Conservation (phyloP, 768 basidiomycete genomes). For the Lactarius hengduanensis region DNA sequence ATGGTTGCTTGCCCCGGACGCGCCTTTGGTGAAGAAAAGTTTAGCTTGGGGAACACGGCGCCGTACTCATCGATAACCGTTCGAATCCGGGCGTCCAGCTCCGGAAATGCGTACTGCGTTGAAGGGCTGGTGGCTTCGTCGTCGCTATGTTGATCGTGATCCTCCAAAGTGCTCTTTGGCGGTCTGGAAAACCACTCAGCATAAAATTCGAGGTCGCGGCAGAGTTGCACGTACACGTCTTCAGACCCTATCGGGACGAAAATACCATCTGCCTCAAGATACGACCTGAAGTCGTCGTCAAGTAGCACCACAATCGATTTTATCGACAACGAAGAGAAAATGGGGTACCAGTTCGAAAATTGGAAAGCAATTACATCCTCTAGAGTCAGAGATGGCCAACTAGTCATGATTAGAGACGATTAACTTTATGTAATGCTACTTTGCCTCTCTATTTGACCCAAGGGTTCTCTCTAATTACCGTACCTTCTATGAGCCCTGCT, state of each 20-base stretch:
- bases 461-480: background rate
- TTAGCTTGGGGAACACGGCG: constrained; percentile 93
- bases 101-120: constrained; percentile 67
- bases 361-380: constrained; percentile 69
- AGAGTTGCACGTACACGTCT: constrained; percentile 53
- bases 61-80: constrained; percentile 64
- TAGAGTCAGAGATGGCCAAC: constrained; percentile 54
- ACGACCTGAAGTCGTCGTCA: constrained; percentile 58
- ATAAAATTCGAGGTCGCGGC: background rate
- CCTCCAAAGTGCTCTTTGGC: constrained; percentile 52
- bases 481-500: constrained; percentile 24
- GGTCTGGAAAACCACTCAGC: constrained; percentile 41
- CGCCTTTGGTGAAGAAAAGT: constrained; percentile 93
- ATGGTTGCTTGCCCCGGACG: constrained; percentile 27
- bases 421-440: constrained; percentile 2
- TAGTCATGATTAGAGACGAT: constrained; percentile 9
- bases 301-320: constrained; percentile 78
- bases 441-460: constrained; percentile 1
- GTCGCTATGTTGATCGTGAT: constrained; percentile 41
- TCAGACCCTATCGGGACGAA: constrained; percentile 82
- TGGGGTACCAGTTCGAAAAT: constrained; percentile 83
- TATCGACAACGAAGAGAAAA: constrained; percentile 59
- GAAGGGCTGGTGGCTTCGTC: constrained; percentile 38
- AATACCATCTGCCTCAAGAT: constrained; percentile 82
- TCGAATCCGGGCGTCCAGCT: constrained; percentile 73